Evolutionary conservation across 176 grass and related monocot species (phyloP).

Genomic region (Chrysopogon serrulatus): DNA sequence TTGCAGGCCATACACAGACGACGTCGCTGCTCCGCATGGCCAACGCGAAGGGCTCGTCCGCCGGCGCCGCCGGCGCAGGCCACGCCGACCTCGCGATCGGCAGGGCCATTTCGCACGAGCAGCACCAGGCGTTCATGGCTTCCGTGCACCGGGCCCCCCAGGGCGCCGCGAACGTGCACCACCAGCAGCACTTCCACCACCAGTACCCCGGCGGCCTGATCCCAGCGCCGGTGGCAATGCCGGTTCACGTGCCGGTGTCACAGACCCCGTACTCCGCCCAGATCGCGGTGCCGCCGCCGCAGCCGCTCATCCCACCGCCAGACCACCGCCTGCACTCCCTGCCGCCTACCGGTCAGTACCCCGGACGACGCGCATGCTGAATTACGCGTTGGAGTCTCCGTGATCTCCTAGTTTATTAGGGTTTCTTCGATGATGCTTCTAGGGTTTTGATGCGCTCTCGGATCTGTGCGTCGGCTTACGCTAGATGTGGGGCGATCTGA

Average conservation of each 20-base stretch:
- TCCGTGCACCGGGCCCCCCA: neutral
- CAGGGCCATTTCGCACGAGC: neutral
- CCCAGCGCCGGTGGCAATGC: constrained; percentile 1
- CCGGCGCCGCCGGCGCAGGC: neutral
- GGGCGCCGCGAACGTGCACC: neutral
- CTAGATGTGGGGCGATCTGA: neutral
- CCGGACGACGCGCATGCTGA: neutral
- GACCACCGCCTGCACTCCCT: constrained; percentile 18
- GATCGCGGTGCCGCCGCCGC: neutral
- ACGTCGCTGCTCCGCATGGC: constrained; percentile 26
- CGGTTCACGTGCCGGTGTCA: neutral
- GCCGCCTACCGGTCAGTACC: constrained; percentile 15
- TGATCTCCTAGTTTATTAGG: constrained; percentile 8
- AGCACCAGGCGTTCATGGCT: constrained; percentile 14
- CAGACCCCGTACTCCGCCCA: neutral
- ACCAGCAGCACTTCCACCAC: neutral
- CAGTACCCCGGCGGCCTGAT: constrained; percentile 19
- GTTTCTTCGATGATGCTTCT: neutral
- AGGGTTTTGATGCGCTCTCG: constrained; percentile 24
- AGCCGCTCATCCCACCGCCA: neutral
- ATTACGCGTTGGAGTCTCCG: neutral
- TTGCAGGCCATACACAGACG: neutral
- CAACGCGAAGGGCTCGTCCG: constrained; percentile 32
- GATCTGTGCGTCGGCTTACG: neutral
- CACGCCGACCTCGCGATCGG: neutral